These are phyloP conservation scores for Oemleria cerasiformis DNA, from an alignment of 306 rosid genomes.

Conservation along the genomic window DNA sequence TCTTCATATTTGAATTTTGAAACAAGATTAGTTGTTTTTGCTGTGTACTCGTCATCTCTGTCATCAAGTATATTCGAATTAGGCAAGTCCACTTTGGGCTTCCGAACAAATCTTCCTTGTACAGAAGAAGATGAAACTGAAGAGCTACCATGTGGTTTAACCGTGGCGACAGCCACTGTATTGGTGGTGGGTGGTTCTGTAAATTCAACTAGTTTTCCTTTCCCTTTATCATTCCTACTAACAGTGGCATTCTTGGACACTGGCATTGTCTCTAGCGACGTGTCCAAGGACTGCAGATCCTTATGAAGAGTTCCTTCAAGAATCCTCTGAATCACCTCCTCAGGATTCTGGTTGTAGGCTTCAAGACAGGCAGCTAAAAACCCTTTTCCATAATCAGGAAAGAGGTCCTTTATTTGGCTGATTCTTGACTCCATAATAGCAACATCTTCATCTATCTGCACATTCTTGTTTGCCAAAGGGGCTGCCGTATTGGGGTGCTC, in stretches of 20 bases:
- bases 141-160: conserved; percentile 38
- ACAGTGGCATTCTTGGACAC: conserved; percentile 36
- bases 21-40: conserved; percentile 49
- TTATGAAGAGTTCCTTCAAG: conserved; percentile 88
- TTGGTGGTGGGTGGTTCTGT: conserved; percentile 25
- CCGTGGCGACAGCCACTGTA: conserved; percentile 32
- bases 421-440: conserved; percentile 78
- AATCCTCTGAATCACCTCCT: conserved; percentile 92
- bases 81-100: conserved; percentile 51
- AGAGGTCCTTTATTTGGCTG: conserved; percentile 88
- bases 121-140: conserved; percentile 53
- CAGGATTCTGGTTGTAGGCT: conserved; percentile 91
- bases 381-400: conserved; percentile 93
- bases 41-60: conserved; percentile 40
- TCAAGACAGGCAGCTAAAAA: conserved; percentile 84
- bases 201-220: conserved; percentile 70
- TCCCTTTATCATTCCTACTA: conserved; percentile 70
- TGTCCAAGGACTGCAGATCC: conserved; percentile 70
- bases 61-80: conserved; percentile 49
- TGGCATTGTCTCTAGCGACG: conserved; percentile 62
- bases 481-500: conserved; percentile 26
- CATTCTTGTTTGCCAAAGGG: conserved; percentile 34
- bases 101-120: conserved; percentile 74
- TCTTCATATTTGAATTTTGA: conserved; percentile 40
- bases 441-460: conserved; percentile 61